Percentiles rank a stretch among this genome's conserved stretches.
Evolutionary conservation across 176 grass and related monocot genomes (phyloP).

Genomic region (Oryza glumipatula): DNA sequence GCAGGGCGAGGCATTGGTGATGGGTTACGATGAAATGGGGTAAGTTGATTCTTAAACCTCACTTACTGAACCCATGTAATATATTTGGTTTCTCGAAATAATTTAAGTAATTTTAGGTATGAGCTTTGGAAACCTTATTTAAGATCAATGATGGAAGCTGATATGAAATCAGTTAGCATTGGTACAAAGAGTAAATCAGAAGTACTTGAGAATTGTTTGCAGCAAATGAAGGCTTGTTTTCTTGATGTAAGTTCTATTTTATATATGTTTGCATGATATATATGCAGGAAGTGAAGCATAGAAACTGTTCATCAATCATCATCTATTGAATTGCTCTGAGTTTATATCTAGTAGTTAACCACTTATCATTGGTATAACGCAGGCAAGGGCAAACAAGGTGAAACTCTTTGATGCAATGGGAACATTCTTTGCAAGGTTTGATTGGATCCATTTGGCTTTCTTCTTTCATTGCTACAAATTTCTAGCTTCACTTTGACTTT

Average conservation of each 20-base stretch:
- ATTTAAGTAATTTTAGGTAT: conserved; percentile 48
- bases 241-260: conserved; percentile 75
- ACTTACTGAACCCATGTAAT: conserved; percentile 12
- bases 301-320: background rate
- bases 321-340: conserved; percentile 25
- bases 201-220: conserved; percentile 85
- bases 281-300: conserved; percentile 8
- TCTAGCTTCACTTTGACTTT: conserved; percentile 36
- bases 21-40: conserved; percentile 99
- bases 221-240: conserved; percentile 98
- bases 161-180: conserved; percentile 96
- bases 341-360: conserved; percentile 14
- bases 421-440: conserved; percentile 84
- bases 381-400: conserved; percentile 79
- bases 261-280: background rate
- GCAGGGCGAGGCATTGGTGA: conserved; percentile 94
- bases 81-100: conserved; percentile 12
- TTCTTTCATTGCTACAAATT: conserved; percentile 28
- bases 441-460: conserved; percentile 25
- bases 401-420: conserved; percentile 95
- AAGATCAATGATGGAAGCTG: conserved; percentile 95
- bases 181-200: conserved; percentile 90
- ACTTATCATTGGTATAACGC: conserved; percentile 31
- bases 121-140: conserved; percentile 98
- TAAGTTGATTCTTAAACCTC: conserved; percentile 49